These are phyloP conservation scores for Ophiostoma sp. DNA, from an alignment of 2,329 filamentous ascomycete species.

Conservation along the genomic window DNA sequence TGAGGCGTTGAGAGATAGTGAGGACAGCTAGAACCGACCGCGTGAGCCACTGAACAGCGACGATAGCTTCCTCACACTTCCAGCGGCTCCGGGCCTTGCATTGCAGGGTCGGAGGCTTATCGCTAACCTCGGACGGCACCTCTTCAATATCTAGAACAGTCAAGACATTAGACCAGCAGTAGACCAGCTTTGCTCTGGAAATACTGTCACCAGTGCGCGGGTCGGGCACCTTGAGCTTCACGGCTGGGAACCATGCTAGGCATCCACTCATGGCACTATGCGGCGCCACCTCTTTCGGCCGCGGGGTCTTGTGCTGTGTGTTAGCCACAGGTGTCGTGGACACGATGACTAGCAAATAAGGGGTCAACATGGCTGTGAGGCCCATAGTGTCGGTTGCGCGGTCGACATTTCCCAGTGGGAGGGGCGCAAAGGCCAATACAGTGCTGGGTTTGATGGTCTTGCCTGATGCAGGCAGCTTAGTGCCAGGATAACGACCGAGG, in stretches of 20 bases:
- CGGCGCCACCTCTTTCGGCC: constrained; percentile 83
- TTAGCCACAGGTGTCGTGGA: constrained; percentile 95
- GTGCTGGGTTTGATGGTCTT: constrained; percentile 84
- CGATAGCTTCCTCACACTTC: constrained; percentile 91
- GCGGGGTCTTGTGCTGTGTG: constrained; percentile 87
- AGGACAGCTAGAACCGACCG: constrained; percentile 85
- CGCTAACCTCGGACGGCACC: constrained; percentile 57
- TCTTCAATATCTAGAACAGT: constrained; percentile 87
- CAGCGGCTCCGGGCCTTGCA: constrained; percentile 83
- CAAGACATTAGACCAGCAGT: constrained; percentile 98
- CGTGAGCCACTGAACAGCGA: constrained; percentile 94
- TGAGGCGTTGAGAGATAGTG: constrained; percentile 87
- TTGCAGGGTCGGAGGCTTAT: constrained; percentile 69
- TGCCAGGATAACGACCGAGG: constrained; percentile 80
- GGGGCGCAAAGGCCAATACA: constrained; percentile 81
- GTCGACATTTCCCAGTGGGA: constrained; percentile 92
- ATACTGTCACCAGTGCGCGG: constrained; percentile 60
- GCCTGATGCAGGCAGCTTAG: constrained; percentile 44
- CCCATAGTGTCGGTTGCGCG: constrained; percentile 82
- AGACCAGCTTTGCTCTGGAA: constrained; percentile 82
- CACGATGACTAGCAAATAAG: constrained; percentile 91
- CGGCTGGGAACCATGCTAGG: constrained; percentile 93
- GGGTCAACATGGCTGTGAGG: constrained; percentile 89
- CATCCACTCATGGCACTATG: constrained; percentile 92
- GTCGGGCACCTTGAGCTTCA: constrained; percentile 77